Conservation (phyloP, 768 basidiomycete genomes). For the Crucibulum laeve region DNA sequence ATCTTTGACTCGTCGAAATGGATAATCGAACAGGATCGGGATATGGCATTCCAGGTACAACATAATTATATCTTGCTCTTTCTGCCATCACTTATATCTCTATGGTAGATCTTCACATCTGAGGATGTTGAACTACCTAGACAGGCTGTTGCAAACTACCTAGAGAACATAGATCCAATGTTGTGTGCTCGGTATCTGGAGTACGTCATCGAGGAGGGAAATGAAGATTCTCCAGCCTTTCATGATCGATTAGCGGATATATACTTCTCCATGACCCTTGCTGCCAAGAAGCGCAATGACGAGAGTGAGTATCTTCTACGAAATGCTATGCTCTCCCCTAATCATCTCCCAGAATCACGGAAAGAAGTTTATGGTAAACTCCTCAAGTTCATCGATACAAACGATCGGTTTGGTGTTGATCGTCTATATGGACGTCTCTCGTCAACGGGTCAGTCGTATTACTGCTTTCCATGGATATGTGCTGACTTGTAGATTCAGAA, state of each 20-base stretch:
- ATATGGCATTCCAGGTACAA: conserved; percentile 73
- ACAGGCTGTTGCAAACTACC: conserved; percentile 67
- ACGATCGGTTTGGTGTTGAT: conserved; percentile 69
- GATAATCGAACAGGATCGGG: conserved; percentile 73
- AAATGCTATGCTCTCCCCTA: too few relatives aligned
- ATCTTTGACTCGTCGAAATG: conserved; percentile 82
- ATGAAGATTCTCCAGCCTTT: conserved; percentile 62
- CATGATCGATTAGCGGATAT: conserved; percentile 90
- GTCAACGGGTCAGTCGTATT: conserved; percentile 56
- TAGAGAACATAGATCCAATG: conserved; percentile 66
- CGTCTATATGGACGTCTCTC: conserved; percentile 80
- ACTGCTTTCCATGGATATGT: neutral
- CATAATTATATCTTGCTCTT: neutral
- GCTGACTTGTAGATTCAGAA: conserved; percentile 37
- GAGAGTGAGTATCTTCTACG: conserved; percentile 53
- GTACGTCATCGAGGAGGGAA: conserved; percentile 71
- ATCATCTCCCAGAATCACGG: conserved; percentile 33
- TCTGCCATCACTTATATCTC: neutral
- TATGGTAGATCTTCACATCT: conserved; percentile 82
- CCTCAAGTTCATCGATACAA: conserved; percentile 69
- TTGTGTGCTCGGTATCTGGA: conserved; percentile 81
- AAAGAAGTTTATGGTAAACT: conserved; percentile 63
- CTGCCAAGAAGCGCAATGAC: conserved; percentile 54
- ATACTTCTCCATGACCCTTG: conserved; percentile 68
- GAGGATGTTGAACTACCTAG: conserved; percentile 92